Conservation (phyloP, 192 early-diverging fungal species). For the Spizellomyces punctatus region DNA sequence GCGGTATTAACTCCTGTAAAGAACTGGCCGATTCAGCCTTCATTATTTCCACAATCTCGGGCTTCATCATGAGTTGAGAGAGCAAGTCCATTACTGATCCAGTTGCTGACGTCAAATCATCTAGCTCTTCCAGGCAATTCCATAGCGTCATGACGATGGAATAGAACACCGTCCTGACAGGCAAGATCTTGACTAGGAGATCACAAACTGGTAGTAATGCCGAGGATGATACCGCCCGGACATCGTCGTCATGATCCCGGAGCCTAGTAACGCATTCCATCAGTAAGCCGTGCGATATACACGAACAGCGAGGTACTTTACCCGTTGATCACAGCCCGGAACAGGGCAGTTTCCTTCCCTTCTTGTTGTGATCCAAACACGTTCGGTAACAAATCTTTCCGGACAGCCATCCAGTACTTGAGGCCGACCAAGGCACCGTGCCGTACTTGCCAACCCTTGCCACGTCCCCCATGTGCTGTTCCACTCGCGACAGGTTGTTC, state of each 20-base stretch:
- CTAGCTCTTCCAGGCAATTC: constrained; percentile 86
- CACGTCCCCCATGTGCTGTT: constrained; percentile 23
- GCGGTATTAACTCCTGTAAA: constrained; percentile 74
- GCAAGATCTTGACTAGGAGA: constrained; percentile 68
- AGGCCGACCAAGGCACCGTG: constrained; percentile 91
- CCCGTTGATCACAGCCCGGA: constrained; percentile 76
- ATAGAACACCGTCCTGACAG: constrained; percentile 67
- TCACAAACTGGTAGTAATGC: constrained; percentile 87
- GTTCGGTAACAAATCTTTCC: constrained; percentile 78
- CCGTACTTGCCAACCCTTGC: constrained; percentile 85
- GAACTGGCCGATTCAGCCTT: constrained; percentile 41
- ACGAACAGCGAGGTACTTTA: constrained; percentile 15
- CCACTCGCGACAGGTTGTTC: constrained; percentile 9
- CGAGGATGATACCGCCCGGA: constrained; percentile 88
- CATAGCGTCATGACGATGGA: constrained; percentile 77
- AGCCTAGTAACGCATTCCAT: constrained; percentile 30
- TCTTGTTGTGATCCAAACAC: constrained; percentile 54
- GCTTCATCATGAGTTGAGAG: constrained; percentile 71
- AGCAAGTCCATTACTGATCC: constrained; percentile 91
- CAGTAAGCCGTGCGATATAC: constrained; percentile 1
- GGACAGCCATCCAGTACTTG: constrained; percentile 92
- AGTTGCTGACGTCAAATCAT: constrained; percentile 92
- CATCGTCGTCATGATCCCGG: constrained; percentile 90
- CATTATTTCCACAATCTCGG: constrained; percentile 42
- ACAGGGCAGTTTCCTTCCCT: constrained; percentile 60